Conservation (phyloP, 768 basidiomycete genomes). For the Boletus tomentosulus region DNA sequence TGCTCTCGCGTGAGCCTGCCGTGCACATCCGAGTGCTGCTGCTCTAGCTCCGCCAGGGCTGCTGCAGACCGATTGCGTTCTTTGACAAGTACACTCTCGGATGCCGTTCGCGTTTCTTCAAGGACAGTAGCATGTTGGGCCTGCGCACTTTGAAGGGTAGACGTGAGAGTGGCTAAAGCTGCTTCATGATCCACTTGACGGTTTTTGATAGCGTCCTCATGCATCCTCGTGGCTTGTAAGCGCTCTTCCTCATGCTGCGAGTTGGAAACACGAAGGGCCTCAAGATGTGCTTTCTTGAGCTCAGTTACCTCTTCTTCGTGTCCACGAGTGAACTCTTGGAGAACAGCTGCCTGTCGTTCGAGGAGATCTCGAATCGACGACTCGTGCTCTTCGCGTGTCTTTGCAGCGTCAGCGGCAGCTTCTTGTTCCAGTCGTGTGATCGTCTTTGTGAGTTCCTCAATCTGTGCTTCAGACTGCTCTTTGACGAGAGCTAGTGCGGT, state of each 20-base stretch:
- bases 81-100: slow-evolving; percentile 35
- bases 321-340: slow-evolving; percentile 51
- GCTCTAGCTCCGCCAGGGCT: slow-evolving; percentile 47
- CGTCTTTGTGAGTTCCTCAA: slow-evolving; percentile 59
- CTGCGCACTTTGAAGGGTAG: slow-evolving; percentile 36
- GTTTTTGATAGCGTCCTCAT: slow-evolving; percentile 38
- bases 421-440: slow-evolving; percentile 48
- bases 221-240: slow-evolving; percentile 34
- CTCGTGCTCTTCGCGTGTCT: slow-evolving; percentile 46
- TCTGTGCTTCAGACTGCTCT: slow-evolving; percentile 39
- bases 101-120: slow-evolving; percentile 33
- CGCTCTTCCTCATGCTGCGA: slow-evolving; percentile 36
- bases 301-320: slow-evolving; percentile 54
- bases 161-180: slow-evolving; percentile 39
- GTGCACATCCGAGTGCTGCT: slow-evolving; percentile 46
- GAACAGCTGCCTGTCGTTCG: slow-evolving; percentile 51
- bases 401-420: slow-evolving; percentile 35
- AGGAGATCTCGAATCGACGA: slow-evolving; percentile 42
- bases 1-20: slow-evolving; percentile 37
- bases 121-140: slow-evolving; percentile 33
- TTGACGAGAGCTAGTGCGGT: slow-evolving; percentile 28
- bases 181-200: slow-evolving; percentile 48
- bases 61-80: slow-evolving; percentile 45
- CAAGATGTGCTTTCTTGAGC: slow-evolving; percentile 46
- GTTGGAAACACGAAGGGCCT: slow-evolving; percentile 31